Conservation (phyloP, 495 filamentous ascomycete species). For the Pyrenula aspistea region DNA sequence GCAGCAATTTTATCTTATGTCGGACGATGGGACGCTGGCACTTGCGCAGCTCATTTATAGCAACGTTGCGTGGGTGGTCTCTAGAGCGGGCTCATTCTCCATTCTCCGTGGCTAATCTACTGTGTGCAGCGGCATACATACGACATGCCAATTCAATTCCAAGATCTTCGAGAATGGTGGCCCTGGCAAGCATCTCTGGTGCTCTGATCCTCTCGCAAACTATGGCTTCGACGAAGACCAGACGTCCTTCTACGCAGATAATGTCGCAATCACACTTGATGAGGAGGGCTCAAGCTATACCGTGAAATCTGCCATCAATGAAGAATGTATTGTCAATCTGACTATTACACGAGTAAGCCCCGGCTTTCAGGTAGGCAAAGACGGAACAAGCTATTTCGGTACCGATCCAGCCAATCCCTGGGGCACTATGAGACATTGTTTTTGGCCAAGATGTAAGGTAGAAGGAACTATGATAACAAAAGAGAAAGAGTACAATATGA, state of each 20-base stretch:
- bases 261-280: slow-evolving; percentile 68
- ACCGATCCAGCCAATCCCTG: slow-evolving; percentile 76
- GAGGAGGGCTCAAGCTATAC: slow-evolving; percentile 70
- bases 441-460: slow-evolving; percentile 79
- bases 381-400: slow-evolving; percentile 76
- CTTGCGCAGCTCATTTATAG: slow-evolving; percentile 92
- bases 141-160: slow-evolving; percentile 80
- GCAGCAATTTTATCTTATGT: slow-evolving; percentile 86
- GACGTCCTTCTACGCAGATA: slow-evolving; percentile 70
- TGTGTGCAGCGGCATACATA: slow-evolving; percentile 63
- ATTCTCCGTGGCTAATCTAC: slow-evolving; percentile 15
- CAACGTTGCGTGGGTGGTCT: slow-evolving; percentile 75
- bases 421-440: slow-evolving; percentile 81
- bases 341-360: slow-evolving; percentile 65
- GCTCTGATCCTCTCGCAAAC: slow-evolving; percentile 61
- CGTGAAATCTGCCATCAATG: slow-evolving; percentile 76
- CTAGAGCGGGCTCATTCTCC: neutral
- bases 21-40: slow-evolving; percentile 62
- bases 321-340: slow-evolving; percentile 66
- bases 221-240: slow-evolving; percentile 75
- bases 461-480: slow-evolving; percentile 79
- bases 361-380: slow-evolving; percentile 74
- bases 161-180: slow-evolving; percentile 77
- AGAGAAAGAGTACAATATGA: slow-evolving; percentile 70
- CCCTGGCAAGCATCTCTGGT: slow-evolving; percentile 61